These are phyloP conservation scores for Suhomyces xylopsoci DNA, from an alignment of 805 yeast genomes.

Conservation along the genomic window DNA sequence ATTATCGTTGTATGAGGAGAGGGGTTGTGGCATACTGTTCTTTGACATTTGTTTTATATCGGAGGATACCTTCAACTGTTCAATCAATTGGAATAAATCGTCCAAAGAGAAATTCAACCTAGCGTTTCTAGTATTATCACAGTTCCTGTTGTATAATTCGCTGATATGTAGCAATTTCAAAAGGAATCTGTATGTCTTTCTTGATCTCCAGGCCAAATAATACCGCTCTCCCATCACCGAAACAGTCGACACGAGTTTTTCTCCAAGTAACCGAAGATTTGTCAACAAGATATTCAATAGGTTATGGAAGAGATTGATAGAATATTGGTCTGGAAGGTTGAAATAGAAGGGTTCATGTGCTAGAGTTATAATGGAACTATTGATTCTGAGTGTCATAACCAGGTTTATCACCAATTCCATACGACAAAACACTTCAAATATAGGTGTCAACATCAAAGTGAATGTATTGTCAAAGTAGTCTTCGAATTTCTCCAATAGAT, in stretches of 20 bases:
- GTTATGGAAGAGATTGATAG: not conserved
- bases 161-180: not conserved
- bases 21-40: not conserved
- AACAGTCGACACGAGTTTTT: not conserved
- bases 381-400: constrained; percentile 5
- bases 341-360: not conserved
- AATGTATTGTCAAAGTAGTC: constrained; percentile 1
- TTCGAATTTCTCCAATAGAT: not conserved
- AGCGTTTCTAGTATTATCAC: not conserved
- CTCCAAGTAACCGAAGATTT: not conserved
- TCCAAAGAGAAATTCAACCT: not conserved
- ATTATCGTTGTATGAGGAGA: not conserved
- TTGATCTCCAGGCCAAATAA: constrained; percentile 8
- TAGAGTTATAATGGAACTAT: not conserved
- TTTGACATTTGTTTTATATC: not conserved
- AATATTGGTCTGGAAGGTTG: not conserved
- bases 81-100: not conserved
- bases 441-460: constrained; percentile 6
- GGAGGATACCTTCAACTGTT: not conserved
- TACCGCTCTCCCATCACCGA: constrained; percentile 4
- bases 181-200: not conserved
- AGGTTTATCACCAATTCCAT: constrained; percentile 5
- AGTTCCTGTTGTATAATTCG: not conserved
- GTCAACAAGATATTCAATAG: not conserved
- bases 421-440: constrained; percentile 1